Base-by-base conservation (phyloP, 768 basidiomycete species). In the Auricularia sp. region DNA sequence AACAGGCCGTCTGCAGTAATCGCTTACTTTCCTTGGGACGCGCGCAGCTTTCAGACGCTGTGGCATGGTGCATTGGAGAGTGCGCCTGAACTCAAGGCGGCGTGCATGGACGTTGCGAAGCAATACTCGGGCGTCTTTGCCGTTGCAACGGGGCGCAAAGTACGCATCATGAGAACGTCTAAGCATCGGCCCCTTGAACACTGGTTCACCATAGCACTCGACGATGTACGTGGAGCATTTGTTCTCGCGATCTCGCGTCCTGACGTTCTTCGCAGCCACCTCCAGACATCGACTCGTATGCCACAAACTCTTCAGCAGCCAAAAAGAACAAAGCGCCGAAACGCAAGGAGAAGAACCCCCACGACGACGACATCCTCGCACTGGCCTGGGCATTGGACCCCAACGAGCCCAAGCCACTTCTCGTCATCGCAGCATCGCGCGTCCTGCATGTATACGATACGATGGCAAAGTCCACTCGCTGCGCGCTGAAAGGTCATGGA, bases 401-500 rank as follows among this genome's bases (percentile, higher is more conserved):
- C n/a, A 54, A 63, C 63, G 34, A 18, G 16, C 74, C 79, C 14
- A 79, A 84, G n/a, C 88, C 88, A 8, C 73, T 90, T 18, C 70
- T 88, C 33, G 70, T 90, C 34, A 80, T 87, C 66, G 78, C 85
- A 8, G 74, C 78, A 36, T 77, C 79, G 44, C 82, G 81, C 63
- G 68, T 87, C 23, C 67, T 90, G 23, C 84, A 84, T 69, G 75
- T 88, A 16, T 79, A 83, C 70, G 78, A 85, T 67, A 74, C 81
- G 10, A 73, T 73, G 61, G 73, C 70, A 21, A 74, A 75, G 47
- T 70, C 71, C 3, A 66, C 85, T 4, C 64, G 80, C 2, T 80
- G 85, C 6, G 77, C 74, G 66, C 75, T 88, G 47, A 82, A 86
- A 44, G 88, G 87, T 2, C 89, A 91, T 71, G 89, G 89, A 23